Conservation (phyloP, 805 yeast species). For the Metschnikowia proteae region DNA sequence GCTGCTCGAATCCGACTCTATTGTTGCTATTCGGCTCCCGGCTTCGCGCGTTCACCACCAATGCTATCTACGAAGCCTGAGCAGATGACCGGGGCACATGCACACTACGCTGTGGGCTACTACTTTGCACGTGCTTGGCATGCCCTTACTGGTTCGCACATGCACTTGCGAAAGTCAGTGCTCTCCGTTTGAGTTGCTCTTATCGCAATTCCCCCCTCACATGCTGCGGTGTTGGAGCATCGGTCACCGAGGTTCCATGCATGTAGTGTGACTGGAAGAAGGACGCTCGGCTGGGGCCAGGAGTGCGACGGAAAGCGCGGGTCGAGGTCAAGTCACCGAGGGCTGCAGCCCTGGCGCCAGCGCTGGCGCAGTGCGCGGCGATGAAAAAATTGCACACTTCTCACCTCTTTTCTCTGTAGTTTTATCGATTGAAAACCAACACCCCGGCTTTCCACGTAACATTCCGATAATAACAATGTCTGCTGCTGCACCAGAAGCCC, state of each 20-base stretch:
- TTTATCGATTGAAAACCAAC: conserved; percentile 64
- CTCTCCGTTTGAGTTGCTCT: too few species aligned
- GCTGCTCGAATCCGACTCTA: not conserved
- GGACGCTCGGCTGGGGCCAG: too few species aligned
- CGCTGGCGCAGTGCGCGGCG: conserved; percentile 3
- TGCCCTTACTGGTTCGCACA: too few species aligned
- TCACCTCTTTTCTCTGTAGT: conserved; percentile 12
- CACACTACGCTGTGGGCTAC: too few species aligned
- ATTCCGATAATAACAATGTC: conserved; percentile 56
- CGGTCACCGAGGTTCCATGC: not conserved
- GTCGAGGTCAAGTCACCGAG: conserved; percentile 2
- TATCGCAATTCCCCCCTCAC: too few species aligned
- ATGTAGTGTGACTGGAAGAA: not conserved
- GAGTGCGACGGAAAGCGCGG: too few species aligned
- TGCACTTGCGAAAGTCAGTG: too few species aligned
- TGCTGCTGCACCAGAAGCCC: conserved; percentile 39
- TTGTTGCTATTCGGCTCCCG: conserved; percentile 3
- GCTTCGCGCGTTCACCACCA: not conserved
- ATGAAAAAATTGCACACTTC: conserved; percentile 5
- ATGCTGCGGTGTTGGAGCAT: not conserved
- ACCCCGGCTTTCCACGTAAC: conserved; percentile 71
- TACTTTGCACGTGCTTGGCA: too few species aligned
- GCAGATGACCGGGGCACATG: too few species aligned
- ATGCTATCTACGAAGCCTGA: too few species aligned
- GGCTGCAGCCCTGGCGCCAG: conserved; percentile 13